Evolutionary conservation across 108 stramenopile genomes (phyloP), one percentile per base, ranked within the genome.

Genomic region (Asterionellopsis glacialis): DNA sequence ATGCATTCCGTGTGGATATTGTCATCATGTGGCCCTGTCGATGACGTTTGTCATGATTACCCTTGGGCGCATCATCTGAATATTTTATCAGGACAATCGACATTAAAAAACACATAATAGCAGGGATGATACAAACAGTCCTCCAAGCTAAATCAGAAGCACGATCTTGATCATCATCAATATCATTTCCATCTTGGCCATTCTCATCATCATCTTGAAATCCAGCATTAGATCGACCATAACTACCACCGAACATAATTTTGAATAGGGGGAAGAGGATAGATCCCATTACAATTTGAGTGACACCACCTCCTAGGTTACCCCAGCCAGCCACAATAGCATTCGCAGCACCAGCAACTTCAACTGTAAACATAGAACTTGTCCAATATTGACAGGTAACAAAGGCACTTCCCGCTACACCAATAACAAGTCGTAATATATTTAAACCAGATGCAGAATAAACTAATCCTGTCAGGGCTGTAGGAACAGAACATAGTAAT

Each of bases 301-400:
- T 87, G 27, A 94, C 79, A 57, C 94, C 94, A 58, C 87, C 96
- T 55, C 90, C 90, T 5, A 95, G 68, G 65, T 97, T 97, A 15
- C 86, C 45, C 96, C 96, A 97, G 25, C 96, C 94, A 14, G 79
- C 96, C 0, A 78, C 76, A 11, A 93, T 56, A 41, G 91, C 94
- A 70, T 97, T 95, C 33, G 94, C 94, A 0, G 91, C 84, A 38
- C 96, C 96, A 1, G 88, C 89, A 26, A 95, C 77, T 56, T 93
- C 85, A 64, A 77, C 84, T 25, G 85, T 75, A 66, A 97, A 97
- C 84, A 93, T 94, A 45, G 75, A 65, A 21, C 79, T 64, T 11
- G 90, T 82, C 96, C 96, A 97, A 65, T 84, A 91, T 70, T 97
- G 94, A 53, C 90, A 90, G 65, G 79, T 81, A 59, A 96, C 95